These are phyloP conservation scores for Aspergillus terreus DNA, from an alignment of 2,329 filamentous ascomycete species.

Conservation along the genomic window DNA sequence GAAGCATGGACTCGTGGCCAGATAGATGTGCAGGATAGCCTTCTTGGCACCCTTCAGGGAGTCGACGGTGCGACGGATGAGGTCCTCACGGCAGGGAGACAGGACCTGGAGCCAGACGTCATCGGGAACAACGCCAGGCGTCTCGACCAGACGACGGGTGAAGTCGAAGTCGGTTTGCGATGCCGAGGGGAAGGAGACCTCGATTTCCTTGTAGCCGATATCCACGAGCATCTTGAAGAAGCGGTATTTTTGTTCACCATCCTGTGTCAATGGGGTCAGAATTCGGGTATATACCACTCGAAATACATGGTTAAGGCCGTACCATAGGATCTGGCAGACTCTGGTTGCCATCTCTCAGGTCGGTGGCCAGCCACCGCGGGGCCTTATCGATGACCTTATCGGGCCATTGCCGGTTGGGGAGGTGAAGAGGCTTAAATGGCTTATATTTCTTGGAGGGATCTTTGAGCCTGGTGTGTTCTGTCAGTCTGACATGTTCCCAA, in stretches of 20 bases:
- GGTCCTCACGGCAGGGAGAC: conserved; percentile 84
- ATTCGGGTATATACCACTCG: neutral
- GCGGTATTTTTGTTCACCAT: conserved; percentile 87
- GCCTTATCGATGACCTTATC: conserved; percentile 76
- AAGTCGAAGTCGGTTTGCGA: conserved; percentile 97
- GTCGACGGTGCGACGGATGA: conserved; percentile 86
- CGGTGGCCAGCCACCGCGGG: conserved; percentile 85
- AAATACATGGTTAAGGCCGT: conserved; percentile 26
- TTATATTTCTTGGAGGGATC: conserved; percentile 49
- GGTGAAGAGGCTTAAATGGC: conserved; percentile 44
- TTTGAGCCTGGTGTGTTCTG: conserved; percentile 38
- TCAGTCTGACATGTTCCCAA: neutral
- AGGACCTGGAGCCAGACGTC: conserved; percentile 92
- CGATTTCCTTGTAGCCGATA: conserved; percentile 95
- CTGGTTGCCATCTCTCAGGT: conserved; percentile 91
- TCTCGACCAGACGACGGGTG: conserved; percentile 79
- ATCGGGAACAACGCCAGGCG: conserved; percentile 75
- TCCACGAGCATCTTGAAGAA: conserved; percentile 94
- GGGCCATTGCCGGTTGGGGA: conserved; percentile 68
- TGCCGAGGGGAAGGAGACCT: conserved; percentile 91
- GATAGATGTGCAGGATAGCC: conserved; percentile 90
- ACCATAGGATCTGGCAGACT: conserved; percentile 91
- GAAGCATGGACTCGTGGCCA: conserved; percentile 95
- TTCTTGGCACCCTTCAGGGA: conserved; percentile 87
- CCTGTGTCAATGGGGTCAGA: conserved; percentile 48